Evolutionary conservation across 2,329 filamentous ascomycete species (phyloP).

Genomic region (Colletotrichum caudatum): DNA sequence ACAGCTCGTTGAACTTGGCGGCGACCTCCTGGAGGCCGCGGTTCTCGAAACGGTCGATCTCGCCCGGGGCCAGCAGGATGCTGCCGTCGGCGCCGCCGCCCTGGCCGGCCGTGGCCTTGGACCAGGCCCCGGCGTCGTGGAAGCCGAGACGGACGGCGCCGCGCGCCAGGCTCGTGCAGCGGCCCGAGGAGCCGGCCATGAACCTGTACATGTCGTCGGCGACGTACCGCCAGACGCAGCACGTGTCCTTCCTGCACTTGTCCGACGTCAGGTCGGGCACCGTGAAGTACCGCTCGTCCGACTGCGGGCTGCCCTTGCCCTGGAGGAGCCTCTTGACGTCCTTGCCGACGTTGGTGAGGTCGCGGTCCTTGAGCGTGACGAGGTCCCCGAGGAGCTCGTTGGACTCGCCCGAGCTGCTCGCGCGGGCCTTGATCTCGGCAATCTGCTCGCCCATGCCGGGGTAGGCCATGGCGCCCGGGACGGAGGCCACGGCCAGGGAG

Average conservation of each 20-base stretch:
- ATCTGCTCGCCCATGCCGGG: constrained; percentile 41
- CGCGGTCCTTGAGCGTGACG: constrained; percentile 34
- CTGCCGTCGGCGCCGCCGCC: constrained; percentile 60
- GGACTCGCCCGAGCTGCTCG: constrained; percentile 32
- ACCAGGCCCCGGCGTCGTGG: constrained; percentile 62
- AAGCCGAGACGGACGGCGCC: constrained; percentile 61
- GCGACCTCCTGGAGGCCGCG: constrained; percentile 61
- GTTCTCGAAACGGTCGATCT: constrained; percentile 57
- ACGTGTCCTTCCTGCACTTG: constrained; percentile 54
- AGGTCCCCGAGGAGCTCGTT: constrained; percentile 44
- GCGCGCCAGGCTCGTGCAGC: constrained; percentile 59
- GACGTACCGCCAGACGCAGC: constrained; percentile 60
- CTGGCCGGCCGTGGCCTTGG: constrained; percentile 49
- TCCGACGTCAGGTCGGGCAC: constrained; percentile 46
- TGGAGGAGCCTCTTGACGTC: constrained; percentile 41
- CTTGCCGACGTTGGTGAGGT: constrained; percentile 42
- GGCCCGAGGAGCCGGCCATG: constrained; percentile 54
- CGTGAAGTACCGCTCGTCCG: constrained; percentile 43
- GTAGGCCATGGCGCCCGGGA: constrained; percentile 39
- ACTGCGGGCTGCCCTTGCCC: constrained; percentile 42
- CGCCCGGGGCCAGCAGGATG: constrained; percentile 54
- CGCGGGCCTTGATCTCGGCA: constrained; percentile 41
- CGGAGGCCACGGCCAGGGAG: constrained; percentile 38
- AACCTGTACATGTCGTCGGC: constrained; percentile 53
- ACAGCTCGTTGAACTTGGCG: constrained; percentile 53